Percentiles rank a stretch among this genome's conserved stretches.
Conservation (phyloP, 176 grass and related monocot species). For the Themeda triandra region DNA sequence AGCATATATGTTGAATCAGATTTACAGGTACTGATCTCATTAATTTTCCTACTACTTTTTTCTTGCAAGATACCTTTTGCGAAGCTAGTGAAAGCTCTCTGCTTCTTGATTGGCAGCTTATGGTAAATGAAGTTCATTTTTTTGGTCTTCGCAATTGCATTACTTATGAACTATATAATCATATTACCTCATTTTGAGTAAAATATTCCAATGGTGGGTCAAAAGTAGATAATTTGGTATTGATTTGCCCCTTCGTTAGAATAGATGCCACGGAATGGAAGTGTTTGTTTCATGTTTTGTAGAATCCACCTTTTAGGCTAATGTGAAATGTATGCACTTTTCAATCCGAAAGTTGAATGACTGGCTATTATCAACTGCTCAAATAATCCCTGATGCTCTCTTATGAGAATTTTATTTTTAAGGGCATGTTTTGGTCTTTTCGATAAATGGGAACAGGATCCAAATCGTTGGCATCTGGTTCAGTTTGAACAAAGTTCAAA, state of each 20-base stretch:
- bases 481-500: background rate
- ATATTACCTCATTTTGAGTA: background rate
- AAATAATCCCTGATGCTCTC: background rate
- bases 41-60: constrained; percentile 8
- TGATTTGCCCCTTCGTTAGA: background rate
- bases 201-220: background rate
- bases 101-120: background rate
- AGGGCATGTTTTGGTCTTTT: background rate
- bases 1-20: constrained; percentile 75
- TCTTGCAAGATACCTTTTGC: constrained; percentile 2
- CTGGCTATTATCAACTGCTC: background rate
- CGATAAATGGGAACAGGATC: background rate
- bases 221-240: background rate
- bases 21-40: constrained; percentile 60
- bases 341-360: background rate
- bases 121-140: background rate
- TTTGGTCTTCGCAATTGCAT: background rate
- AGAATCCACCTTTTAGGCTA: background rate
- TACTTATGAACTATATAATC: background rate
- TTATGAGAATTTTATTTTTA: background rate
- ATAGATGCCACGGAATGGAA: constrained; percentile 1
- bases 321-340: background rate
- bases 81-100: background rate
- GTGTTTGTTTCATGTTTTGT: background rate
- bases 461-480: background rate